Percentiles rank a stretch among this genome's conserved stretches.
Conservation (phyloP, 257 asterid genomes). For the Plantago major region DNA sequence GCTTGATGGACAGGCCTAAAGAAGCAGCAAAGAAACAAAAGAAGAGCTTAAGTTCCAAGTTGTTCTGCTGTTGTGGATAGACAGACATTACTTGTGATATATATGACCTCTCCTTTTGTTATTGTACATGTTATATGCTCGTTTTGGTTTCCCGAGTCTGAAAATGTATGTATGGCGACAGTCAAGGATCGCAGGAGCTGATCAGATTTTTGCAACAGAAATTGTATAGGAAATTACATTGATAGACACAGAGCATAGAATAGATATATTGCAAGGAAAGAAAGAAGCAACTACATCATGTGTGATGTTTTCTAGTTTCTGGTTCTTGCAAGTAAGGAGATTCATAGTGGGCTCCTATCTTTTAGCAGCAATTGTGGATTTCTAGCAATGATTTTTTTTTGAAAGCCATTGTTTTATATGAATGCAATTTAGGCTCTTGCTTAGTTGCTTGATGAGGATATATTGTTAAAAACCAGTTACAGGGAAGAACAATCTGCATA, state of each 20-base stretch:
- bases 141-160: constrained; percentile 9
- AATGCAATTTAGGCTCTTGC: too few species aligned
- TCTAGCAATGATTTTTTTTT: too few species aligned
- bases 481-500: too few species aligned
- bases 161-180: constrained; percentile 1
- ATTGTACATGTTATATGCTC: constrained; percentile 13
- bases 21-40: constrained; percentile 22
- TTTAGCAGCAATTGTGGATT: too few species aligned
- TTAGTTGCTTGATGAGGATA: too few species aligned
- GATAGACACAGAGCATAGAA: constrained; percentile 7
- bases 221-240: constrained; percentile 12
- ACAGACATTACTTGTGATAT: background rate
- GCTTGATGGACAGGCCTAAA: constrained; percentile 26
- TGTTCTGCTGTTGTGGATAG: constrained; percentile 21
- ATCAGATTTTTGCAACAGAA: background rate
- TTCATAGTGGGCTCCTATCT: too few species aligned
- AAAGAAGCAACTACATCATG: background rate
- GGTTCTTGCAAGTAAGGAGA: background rate
- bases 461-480: too few species aligned
- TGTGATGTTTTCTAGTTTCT: background rate
- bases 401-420: too few species aligned
- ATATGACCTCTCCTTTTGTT: background rate
- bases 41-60: constrained; percentile 23
- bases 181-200: background rate
- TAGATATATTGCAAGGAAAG: background rate